Evolutionary conservation across 306 rosid species (phyloP).

Genomic region (Fragaria vesca): DNA sequence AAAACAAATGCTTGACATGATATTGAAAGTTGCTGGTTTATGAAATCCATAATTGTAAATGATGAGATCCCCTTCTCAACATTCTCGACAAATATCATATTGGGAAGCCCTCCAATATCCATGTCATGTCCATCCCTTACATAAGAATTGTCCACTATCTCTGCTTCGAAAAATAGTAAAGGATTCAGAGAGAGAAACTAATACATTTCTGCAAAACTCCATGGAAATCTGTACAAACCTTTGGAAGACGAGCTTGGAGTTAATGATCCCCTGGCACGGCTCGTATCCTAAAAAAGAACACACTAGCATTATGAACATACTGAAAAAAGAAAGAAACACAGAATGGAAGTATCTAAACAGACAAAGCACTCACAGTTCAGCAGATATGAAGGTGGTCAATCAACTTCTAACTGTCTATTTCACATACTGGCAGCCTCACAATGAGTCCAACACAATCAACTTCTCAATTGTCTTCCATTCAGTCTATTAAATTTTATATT

Average conservation of each 20-base stretch:
- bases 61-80: constrained; percentile 6
- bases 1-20: constrained; percentile 1
- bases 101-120: constrained; percentile 4
- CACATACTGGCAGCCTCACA: not conserved
- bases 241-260: not conserved
- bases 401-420: not conserved
- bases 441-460: not conserved
- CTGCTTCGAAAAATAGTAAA: not conserved
- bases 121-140: constrained; percentile 1
- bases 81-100: not conserved
- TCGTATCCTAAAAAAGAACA: not conserved
- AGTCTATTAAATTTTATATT: not conserved
- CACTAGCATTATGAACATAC: not conserved
- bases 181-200: not conserved
- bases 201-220: not conserved
- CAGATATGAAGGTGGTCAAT: not conserved
- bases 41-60: not conserved
- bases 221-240: not conserved
- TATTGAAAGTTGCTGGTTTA: not conserved
- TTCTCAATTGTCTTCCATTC: not conserved
- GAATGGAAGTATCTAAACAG: not conserved
- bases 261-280: not conserved
- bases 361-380: not conserved
- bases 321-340: not conserved
- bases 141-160: not conserved